Evolutionary conservation across 345 rosid species (phyloP).

Genomic region (Bruguiera gymnorhiza): DNA sequence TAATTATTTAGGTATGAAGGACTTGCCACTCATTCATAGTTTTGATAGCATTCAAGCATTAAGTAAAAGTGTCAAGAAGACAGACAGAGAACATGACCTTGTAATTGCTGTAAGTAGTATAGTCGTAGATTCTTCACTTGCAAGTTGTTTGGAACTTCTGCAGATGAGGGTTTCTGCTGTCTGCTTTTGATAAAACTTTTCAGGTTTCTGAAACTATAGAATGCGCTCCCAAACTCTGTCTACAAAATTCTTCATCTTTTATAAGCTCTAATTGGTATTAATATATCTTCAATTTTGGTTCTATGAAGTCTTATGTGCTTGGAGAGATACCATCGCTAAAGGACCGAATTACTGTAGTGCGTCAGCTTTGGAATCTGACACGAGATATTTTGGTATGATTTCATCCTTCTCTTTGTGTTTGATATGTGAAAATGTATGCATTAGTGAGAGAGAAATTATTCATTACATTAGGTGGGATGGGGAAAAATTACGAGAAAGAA

Average conservation of each 20-base stretch:
- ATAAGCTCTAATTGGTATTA: constrained; percentile 19
- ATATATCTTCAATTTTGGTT: constrained; percentile 21
- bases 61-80: constrained; percentile 46
- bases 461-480: no score
- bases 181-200: not conserved
- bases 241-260: not conserved
- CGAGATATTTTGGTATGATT: constrained; percentile 73
- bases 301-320: constrained; percentile 78
- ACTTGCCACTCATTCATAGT: constrained; percentile 80
- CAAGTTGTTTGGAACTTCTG: constrained; percentile 8
- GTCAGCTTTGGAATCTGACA: constrained; percentile 98
- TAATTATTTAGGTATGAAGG: constrained; percentile 51
- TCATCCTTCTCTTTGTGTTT: constrained; percentile 10
- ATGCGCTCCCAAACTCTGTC: not conserved
- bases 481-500: not conserved
- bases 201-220: not conserved
- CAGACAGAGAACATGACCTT: constrained; percentile 83
- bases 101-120: constrained; percentile 84
- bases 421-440: not conserved
- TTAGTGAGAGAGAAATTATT: not conserved
- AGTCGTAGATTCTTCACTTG: constrained; percentile 2
- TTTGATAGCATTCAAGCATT: constrained; percentile 70
- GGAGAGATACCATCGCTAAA: constrained; percentile 94
- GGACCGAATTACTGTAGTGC: constrained; percentile 77
- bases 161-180: not conserved